These are phyloP conservation scores for Raffaelea ambrosiae DNA, from an alignment of 2,329 filamentous ascomycete species.

Conservation along the genomic window DNA sequence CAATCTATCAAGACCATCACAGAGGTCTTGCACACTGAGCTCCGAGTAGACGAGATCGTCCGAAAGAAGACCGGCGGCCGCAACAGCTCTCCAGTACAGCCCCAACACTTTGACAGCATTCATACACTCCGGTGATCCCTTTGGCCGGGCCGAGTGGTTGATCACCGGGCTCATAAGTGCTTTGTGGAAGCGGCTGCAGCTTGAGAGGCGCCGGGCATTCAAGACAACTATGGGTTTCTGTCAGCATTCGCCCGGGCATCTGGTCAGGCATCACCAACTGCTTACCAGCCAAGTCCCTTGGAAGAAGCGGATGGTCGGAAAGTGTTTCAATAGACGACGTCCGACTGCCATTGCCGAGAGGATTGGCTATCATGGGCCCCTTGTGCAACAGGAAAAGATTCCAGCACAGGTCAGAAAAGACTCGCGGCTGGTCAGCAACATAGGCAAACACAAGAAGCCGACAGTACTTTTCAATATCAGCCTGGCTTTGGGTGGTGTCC, in stretches of 20 bases:
- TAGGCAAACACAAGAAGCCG: slow-evolving; percentile 13
- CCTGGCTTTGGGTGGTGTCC: background rate
- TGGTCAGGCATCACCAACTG: too few species aligned
- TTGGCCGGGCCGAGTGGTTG: too few species aligned
- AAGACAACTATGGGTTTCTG: background rate
- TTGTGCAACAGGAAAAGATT: slow-evolving; percentile 4
- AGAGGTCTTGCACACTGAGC: too few species aligned
- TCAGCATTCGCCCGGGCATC: too few species aligned
- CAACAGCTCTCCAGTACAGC: too few species aligned
- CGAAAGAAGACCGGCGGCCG: too few species aligned
- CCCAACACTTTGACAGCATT: too few species aligned
- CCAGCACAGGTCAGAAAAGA: slow-evolving; percentile 12
- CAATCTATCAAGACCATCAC: too few species aligned
- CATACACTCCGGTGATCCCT: too few species aligned
- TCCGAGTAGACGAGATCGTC: too few species aligned
- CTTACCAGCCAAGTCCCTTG: background rate
- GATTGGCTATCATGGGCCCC: too few species aligned
- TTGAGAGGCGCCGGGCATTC: background rate
- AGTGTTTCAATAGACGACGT: background rate
- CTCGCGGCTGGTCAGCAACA: slow-evolving; percentile 9
- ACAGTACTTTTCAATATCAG: background rate
- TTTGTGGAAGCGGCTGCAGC: slow-evolving; percentile 1
- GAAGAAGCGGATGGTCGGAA: background rate
- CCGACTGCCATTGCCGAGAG: too few species aligned
- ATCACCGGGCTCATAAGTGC: background rate